phyloP scores from a whole-genome alignment of 768 basidiomycete species.

The Boletus rubescentipes region DNA sequence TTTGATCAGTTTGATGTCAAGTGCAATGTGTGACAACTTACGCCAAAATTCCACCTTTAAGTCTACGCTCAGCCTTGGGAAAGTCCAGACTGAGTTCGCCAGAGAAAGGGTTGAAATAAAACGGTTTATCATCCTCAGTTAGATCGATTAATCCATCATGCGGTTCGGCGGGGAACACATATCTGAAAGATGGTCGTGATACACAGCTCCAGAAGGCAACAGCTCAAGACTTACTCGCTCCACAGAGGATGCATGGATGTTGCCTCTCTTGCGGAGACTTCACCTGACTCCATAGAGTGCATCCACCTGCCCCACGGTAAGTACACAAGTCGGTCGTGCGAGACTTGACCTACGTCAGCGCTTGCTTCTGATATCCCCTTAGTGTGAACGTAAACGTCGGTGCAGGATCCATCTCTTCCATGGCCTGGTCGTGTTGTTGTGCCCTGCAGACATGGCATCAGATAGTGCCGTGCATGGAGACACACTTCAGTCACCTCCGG shows the following conservation, averaged over 20 bases:
- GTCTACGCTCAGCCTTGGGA: constrained; percentile 74
- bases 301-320: constrained; percentile 69
- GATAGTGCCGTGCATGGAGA: background rate
- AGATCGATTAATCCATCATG: constrained; percentile 66
- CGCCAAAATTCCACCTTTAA: constrained; percentile 89
- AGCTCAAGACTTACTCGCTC: constrained; percentile 66
- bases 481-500: constrained; percentile 53
- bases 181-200: constrained; percentile 45
- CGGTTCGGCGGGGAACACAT: constrained; percentile 66
- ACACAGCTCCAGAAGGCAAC: background rate
- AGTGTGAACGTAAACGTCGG: constrained; percentile 73
- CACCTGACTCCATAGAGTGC: constrained; percentile 79
- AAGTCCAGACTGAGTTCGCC: constrained; percentile 86
- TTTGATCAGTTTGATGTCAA: constrained; percentile 5
- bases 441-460: constrained; percentile 51
- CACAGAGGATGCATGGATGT: constrained; percentile 89
- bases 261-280: constrained; percentile 64
- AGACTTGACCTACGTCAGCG: constrained; percentile 54
- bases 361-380: constrained; percentile 92
- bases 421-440: constrained; percentile 70
- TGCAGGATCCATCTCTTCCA: constrained; percentile 82
- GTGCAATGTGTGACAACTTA: constrained; percentile 40
- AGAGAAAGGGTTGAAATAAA: constrained; percentile 91
- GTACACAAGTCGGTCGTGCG: background rate
- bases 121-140: constrained; percentile 72